A percentile compares a stretch with the other conserved stretches of the same genome.
These are phyloP conservation scores for Paramarasmius palmivorus DNA, from an alignment of 1,284 basidiomycete genomes.

Conservation along the genomic window DNA sequence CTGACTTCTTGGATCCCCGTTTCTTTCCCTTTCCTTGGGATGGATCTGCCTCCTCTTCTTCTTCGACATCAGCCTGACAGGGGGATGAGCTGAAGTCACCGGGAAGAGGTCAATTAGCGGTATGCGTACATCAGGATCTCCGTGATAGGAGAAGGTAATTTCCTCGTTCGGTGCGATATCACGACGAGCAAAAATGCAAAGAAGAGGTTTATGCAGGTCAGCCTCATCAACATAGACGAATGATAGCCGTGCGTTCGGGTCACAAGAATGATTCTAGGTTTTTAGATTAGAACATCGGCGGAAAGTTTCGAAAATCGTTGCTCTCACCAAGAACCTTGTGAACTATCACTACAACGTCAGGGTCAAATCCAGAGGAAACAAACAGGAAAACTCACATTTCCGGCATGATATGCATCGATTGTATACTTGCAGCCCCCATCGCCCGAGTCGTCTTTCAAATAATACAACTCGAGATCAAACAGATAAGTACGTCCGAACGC, in stretches of 20 bases:
- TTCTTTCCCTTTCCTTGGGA: constrained; percentile 16
- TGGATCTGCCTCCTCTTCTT: too few relatives aligned
- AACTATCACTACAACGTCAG: constrained; percentile 44
- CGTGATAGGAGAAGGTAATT: constrained; percentile 81
- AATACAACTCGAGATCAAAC: constrained; percentile 79
- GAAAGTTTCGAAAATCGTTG: constrained; percentile 20
- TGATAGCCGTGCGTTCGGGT: constrained; percentile 78
- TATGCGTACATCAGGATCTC: constrained; percentile 49
- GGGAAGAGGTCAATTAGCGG: background rate
- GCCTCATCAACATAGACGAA: constrained; percentile 72
- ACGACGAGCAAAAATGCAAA: constrained; percentile 70
- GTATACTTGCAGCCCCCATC: constrained; percentile 46
- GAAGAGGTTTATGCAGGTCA: constrained; percentile 56
- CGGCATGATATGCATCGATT: constrained; percentile 86
- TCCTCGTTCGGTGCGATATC: constrained; percentile 73
- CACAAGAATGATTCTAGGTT: constrained; percentile 83
- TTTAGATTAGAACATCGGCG: constrained; percentile 1
- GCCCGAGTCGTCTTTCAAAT: constrained; percentile 45
- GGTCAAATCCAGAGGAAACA: constrained; percentile 8
- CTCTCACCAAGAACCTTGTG: constrained; percentile 66
- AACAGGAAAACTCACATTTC: constrained; percentile 64
- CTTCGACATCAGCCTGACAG: background rate
- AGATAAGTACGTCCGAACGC: constrained; percentile 81
- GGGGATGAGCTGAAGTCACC: constrained; percentile 8
- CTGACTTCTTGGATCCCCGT: constrained; percentile 14